These are phyloP conservation scores for Phaeosphaeriaceae sp. DNA, from an alignment of 2,329 filamentous ascomycete genomes.

Conservation along the genomic window DNA sequence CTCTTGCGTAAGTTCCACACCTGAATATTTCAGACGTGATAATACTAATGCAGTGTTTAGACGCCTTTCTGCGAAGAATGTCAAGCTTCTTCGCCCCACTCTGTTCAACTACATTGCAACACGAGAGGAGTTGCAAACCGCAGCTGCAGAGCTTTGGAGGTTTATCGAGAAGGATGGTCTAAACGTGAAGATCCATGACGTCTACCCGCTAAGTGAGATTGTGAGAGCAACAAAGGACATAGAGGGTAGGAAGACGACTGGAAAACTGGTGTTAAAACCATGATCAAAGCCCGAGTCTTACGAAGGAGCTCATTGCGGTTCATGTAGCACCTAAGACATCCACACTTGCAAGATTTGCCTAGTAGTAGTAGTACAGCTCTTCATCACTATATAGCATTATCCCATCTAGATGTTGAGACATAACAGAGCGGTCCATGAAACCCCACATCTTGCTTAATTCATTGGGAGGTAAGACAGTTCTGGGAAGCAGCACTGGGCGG, in stretches of 20 bases:
- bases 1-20: conserved; percentile 60
- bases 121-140: conserved; percentile 73
- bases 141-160: conserved; percentile 74
- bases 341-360: too few species aligned
- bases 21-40: neutral
- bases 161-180: conserved; percentile 74
- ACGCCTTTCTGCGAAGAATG: conserved; percentile 73
- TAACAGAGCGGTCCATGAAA: too few species aligned
- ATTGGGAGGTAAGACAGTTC: too few species aligned
- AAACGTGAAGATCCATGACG: conserved; percentile 75
- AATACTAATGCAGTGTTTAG: conserved; percentile 26
- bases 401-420: too few species aligned
- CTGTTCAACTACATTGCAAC: conserved; percentile 69
- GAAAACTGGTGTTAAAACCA: conserved; percentile 79
- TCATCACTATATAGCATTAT: too few species aligned
- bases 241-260: conserved; percentile 81
- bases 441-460: too few species aligned
- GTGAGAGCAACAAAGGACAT: conserved; percentile 76
- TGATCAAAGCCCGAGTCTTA: conserved; percentile 30
- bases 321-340: too few species aligned
- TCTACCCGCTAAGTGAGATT: conserved; percentile 78
- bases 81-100: conserved; percentile 76
- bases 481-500: too few species aligned
- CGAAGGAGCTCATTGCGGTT: too few species aligned
- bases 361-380: too few species aligned